Base-by-base conservation (phyloP, 306 rosid genomes). In the Rosa rugosa region DNA sequence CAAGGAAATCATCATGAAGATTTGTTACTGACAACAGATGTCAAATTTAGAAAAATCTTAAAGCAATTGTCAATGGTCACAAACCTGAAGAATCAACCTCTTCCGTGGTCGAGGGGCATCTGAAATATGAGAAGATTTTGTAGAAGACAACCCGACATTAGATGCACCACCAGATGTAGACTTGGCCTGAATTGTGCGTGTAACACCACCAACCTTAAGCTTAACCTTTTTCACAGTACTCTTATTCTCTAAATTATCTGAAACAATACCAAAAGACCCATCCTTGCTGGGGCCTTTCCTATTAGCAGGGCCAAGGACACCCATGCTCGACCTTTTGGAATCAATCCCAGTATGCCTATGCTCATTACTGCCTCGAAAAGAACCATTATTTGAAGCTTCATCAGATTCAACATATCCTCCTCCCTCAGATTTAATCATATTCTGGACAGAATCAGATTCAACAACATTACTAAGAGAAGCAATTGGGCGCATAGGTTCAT, bases 381-480 rank as follows among this genome's bases (percentile, higher is more conserved):
- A 77, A 60, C 77, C 73, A 73, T 69, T 71, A 70, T 72, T 72
- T 6, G 87, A 84, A 77, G 80, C 80, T 77, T 84, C 87, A 77
- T 84, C 87, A 41, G 87, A 84, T 66, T 80, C 87, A 57, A 68
- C 80, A 2, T 70, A 77, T n/a, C 77, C 82, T 41, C 80, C 87
- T 68, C 80, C 82, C 23, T 57, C 87, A 72, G 56, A 10, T 56
- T 63, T 83, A 2, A 42, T 70, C 70, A 79, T 60, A 75, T 69
- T 84, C 79, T 65, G 80, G 45, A 69, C 72, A 71, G 62, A 76
- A 8, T 71, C 73, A 38, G 71, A 64, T 62, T 77, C 80, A 9
- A 41, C 45, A 31, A n/a, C 18, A 22, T 77, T 73, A 69, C 49
- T 22, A 68, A 78, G 77, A 7, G 66, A 80, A 75, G 79, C 75